A percentile compares a stretch with the other conserved stretches of the same genome.
Evolutionary conservation across 495 filamentous ascomycete genomes (phyloP).

Genomic region (Penicilliopsis zonata): DNA sequence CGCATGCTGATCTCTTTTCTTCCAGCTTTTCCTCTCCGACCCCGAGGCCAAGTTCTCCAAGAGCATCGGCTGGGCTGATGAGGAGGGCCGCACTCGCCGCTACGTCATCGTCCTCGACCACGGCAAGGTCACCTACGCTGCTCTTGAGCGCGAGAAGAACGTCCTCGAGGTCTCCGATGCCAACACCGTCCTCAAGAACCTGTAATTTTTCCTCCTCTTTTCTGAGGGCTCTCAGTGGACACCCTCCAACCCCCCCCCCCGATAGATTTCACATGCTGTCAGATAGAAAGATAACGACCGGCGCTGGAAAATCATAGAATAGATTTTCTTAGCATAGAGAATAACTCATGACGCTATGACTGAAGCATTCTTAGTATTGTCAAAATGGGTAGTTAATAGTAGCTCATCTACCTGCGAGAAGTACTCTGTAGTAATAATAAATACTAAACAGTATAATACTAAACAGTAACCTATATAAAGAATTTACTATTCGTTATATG

Average conservation of each 20-base stretch:
- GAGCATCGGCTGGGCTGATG: conserved; percentile 69
- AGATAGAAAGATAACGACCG: conserved; percentile 9
- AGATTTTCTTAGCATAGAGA: conserved; percentile 10
- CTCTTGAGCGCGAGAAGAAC: conserved; percentile 60
- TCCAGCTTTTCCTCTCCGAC: conserved; percentile 78
- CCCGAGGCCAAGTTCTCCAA: conserved; percentile 65
- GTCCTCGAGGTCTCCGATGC: conserved; percentile 57
- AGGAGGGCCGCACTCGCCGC: conserved; percentile 60
- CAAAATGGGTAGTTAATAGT: too few species aligned
- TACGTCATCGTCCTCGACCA: conserved; percentile 85
- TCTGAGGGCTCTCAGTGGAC: too few species aligned
- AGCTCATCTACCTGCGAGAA: too few species aligned
- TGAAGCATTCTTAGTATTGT: too few species aligned
- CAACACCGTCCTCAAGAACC: conserved; percentile 55
- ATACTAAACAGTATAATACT: too few species aligned
- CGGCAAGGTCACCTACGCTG: conserved; percentile 81
- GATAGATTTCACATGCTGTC: too few species aligned
- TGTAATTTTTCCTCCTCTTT: conserved; percentile 39
- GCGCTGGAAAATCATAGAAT: conserved; percentile 9
- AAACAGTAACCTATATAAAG: too few species aligned
- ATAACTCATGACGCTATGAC: conserved; percentile 14
- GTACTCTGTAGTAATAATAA: too few species aligned
- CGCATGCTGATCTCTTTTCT: conserved; percentile 3
- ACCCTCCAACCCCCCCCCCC: too few species aligned
- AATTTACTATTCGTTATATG: too few species aligned